These are phyloP conservation scores for Pseudocercospora fuligena DNA, from an alignment of 2,329 filamentous ascomycete species.

Conservation along the genomic window DNA sequence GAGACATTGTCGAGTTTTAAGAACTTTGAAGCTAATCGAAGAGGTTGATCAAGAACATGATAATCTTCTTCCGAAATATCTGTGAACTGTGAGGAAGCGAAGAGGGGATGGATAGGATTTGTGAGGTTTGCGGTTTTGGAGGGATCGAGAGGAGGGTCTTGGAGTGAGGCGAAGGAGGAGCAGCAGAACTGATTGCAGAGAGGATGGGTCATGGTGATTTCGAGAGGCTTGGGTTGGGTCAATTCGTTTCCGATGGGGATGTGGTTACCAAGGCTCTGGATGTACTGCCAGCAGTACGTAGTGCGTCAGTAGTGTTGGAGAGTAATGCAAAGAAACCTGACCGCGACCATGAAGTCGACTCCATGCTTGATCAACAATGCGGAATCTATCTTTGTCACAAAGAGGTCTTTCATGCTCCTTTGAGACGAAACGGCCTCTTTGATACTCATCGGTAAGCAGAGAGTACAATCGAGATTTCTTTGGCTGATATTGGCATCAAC, in stretches of 20 bases:
- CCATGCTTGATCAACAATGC: background rate
- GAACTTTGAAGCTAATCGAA: conserved; percentile 13
- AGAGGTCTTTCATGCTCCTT: background rate
- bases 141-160: background rate
- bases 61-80: background rate
- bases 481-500: conserved; percentile 86
- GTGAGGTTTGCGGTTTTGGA: background rate
- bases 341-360: background rate
- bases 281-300: background rate
- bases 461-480: conserved; percentile 48
- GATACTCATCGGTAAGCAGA: too few species aligned
- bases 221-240: background rate
- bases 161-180: background rate
- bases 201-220: background rate
- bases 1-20: conserved; percentile 6
- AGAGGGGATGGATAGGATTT: conserved; percentile 10
- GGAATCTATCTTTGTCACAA: background rate
- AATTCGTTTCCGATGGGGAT: background rate
- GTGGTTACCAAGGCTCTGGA: background rate
- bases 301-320: background rate
- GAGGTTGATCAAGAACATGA: background rate
- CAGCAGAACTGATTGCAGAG: conserved; percentile 3
- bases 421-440: too few species aligned
- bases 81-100: conserved; percentile 2
- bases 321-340: background rate